Percentiles rank a stretch among this genome's conserved stretches.
Conservation (phyloP, 495 filamentous ascomycete species). For the Haplographium delicatum region DNA sequence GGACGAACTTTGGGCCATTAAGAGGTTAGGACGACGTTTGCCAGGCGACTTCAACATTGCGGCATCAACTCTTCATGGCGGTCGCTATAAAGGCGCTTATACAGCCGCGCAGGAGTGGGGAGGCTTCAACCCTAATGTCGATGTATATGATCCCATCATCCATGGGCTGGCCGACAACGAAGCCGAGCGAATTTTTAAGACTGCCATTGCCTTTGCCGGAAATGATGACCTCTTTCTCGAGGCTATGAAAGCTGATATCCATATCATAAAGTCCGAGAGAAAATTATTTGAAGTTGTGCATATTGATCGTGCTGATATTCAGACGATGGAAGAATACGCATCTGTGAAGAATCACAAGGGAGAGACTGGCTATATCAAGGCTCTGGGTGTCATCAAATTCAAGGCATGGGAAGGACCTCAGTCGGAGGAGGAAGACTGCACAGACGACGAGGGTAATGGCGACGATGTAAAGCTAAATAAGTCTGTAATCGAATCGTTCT, state of each 20-base stretch:
- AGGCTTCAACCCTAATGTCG: slow-evolving; percentile 12
- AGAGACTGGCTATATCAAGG: slow-evolving; percentile 24
- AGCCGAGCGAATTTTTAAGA: slow-evolving; percentile 33
- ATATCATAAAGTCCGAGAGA: slow-evolving; percentile 4
- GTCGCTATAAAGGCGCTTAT: slow-evolving; percentile 23
- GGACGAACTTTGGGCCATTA: slow-evolving; percentile 57
- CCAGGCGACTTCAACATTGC: slow-evolving; percentile 65
- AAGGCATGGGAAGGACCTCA: slow-evolving; percentile 33
- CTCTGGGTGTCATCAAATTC: slow-evolving; percentile 34
- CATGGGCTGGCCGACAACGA: slow-evolving; percentile 9
- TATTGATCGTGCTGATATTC: slow-evolving; percentile 11
- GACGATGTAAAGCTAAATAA: slow-evolving; percentile 13
- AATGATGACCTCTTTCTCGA: slow-evolving; percentile 26
- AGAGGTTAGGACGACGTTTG: slow-evolving; percentile 38
- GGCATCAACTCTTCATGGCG: slow-evolving; percentile 31
- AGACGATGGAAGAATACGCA: slow-evolving; percentile 12
- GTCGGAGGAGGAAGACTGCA: slow-evolving; percentile 28
- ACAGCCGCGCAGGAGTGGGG: slow-evolving; percentile 25
- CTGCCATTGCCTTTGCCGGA: slow-evolving; percentile 32
- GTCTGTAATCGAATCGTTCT: slow-evolving; percentile 41
- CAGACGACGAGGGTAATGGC: slow-evolving; percentile 5
- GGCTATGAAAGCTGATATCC: slow-evolving; percentile 2
- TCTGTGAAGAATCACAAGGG: slow-evolving; percentile 12
- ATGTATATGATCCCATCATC: slow-evolving; percentile 14
- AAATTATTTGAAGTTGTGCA: slow-evolving; percentile 18